Evolutionary conservation across 768 basidiomycete genomes (phyloP), one percentile per base, ranked within the genome.

Genomic region (Boletus rufocinnamomeus): DNA sequence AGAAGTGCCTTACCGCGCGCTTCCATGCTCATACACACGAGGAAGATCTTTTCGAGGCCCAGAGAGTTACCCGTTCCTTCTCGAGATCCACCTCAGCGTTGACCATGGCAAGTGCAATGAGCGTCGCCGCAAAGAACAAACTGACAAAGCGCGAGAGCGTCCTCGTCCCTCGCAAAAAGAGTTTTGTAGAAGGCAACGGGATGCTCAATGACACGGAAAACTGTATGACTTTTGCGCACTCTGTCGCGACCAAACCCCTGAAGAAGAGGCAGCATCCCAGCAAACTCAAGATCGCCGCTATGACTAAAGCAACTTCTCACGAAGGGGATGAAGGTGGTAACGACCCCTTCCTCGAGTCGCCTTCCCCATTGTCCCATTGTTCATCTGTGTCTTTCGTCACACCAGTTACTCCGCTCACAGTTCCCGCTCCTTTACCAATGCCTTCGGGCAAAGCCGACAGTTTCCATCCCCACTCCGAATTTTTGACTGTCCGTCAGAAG

Each of bases 101-200:
- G 43, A 84, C 82, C 56, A 80, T 85, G 71, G 80, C 84, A 21
- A 80, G 83, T 19, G 76, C 75, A 21, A 82, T 87, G 80, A 73
- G 75, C 34, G 68, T 77, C 34, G 80, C 84, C 17, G 84, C 84
- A 63, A 82, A 75, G 70, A 75, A 77, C 59, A 80, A 83, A 32
- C 75, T 89, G 56, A 83, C 80, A 8, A 83, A 80, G 64, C 85
- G 88, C 63, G 88, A 90, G 69, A 89, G 87, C 51, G 81, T 90
- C 23, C 80, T 86, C 27, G 82, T 89, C 47, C 82, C 84, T 28
- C 76, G 88, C 55, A 79, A 82, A 61, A 83, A 76, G 69, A 82
- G 84, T 58, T 76, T 81, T 30, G 67, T 76, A 11, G 75, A 76
- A 19, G 56, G 59, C 28, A 63, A 41, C 11, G 63, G 58, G n/a